Evolutionary conservation across 352 stramenopile genomes (phyloP), one percentile per base, ranked within the genome.

Genomic region (Phytophthora citricola): DNA sequence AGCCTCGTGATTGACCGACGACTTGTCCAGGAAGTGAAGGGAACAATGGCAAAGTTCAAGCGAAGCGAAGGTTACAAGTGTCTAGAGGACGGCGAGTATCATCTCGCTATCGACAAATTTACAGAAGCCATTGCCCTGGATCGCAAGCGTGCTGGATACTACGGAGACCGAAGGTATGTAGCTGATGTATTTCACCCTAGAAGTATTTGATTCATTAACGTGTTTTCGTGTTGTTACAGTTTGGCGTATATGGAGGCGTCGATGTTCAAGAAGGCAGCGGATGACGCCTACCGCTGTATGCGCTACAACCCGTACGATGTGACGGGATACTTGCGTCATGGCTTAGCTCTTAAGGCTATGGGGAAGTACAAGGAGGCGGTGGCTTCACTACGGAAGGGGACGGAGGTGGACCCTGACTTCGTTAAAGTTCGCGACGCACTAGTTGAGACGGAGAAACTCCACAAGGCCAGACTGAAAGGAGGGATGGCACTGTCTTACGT

Each of bases 281-380:
- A 97, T 12, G 94, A 98, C 41, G 90, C 82, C 14, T 85, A 90
- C 22, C 79, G 81, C 5, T 98, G 93, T 53, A 96, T 98, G 70
- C 85, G 92, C 38, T 96, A 97, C 43, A 97, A 98, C 59, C 93
- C 92, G 20, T 92, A 93, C 54, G 97, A 98, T 59, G 92, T 97
- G 24, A 98, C 47, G 79, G 86, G 83, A 8, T 99, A 99, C 69
- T 90, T 98, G 62, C 92, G 94, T 41, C 81, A 98, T 29, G 95
- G 93, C 12, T 87, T 97, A 14, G 95, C 93, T 11, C 73, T 98
- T 44, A 98, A 97, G 68, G 74, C 81, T 11, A 67, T 97, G 59
- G 81, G 82, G 2, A 79, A 84, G 40, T 95, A 91, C 70, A 82
- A 76, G 24, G 86, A 95, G 49, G 83, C 87, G 3, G 75, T 93